Conservation (phyloP, 2,329 filamentous ascomycete genomes). For the Xylariaceae sp. region DNA sequence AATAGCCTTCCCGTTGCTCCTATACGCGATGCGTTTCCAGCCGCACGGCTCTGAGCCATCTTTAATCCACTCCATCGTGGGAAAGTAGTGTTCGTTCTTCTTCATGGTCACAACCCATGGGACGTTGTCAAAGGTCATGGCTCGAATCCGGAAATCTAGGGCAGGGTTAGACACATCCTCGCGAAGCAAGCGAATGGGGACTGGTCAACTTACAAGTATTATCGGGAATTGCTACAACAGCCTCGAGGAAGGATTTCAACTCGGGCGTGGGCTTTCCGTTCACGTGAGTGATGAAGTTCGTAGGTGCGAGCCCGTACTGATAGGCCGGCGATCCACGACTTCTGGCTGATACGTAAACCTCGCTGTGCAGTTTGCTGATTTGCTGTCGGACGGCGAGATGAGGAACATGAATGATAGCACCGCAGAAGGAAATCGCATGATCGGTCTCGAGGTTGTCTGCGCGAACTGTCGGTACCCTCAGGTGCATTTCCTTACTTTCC, state of each 20-base stretch:
- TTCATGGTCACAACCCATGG: slow-evolving; percentile 99
- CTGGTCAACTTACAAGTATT: slow-evolving; percentile 67
- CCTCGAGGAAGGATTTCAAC: slow-evolving; percentile 70
- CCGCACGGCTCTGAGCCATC: slow-evolving; percentile 54
- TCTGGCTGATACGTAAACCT: slow-evolving; percentile 90
- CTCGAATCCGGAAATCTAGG: slow-evolving; percentile 83
- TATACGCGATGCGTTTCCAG: slow-evolving; percentile 60
- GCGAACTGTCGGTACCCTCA: slow-evolving; percentile 77
- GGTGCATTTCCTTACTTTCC: slow-evolving; percentile 69
- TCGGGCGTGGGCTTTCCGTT: slow-evolving; percentile 84
- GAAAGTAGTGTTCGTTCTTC: slow-evolving; percentile 97
- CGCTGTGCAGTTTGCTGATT: slow-evolving; percentile 91
- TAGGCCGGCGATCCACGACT: slow-evolving; percentile 78
- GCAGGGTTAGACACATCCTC: slow-evolving; percentile 19
- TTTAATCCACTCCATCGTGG: slow-evolving; percentile 65
- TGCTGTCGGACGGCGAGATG: slow-evolving; percentile 97
- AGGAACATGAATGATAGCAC: slow-evolving; percentile 84
- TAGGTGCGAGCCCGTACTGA: slow-evolving; percentile 87
- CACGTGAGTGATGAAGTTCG: slow-evolving; percentile 95
- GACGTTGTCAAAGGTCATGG: slow-evolving; percentile 97
- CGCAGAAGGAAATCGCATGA: slow-evolving; percentile 89
- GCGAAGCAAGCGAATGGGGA: neutral
- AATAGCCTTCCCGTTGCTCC: slow-evolving; percentile 45
- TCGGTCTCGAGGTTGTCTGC: slow-evolving; percentile 90
- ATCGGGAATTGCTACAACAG: slow-evolving; percentile 83